A percentile compares a stretch with the other conserved stretches of the same genome.
Evolutionary conservation across 179 eudicot genomes (phyloP).

Genomic region (Sideroxylon spinosum): DNA sequence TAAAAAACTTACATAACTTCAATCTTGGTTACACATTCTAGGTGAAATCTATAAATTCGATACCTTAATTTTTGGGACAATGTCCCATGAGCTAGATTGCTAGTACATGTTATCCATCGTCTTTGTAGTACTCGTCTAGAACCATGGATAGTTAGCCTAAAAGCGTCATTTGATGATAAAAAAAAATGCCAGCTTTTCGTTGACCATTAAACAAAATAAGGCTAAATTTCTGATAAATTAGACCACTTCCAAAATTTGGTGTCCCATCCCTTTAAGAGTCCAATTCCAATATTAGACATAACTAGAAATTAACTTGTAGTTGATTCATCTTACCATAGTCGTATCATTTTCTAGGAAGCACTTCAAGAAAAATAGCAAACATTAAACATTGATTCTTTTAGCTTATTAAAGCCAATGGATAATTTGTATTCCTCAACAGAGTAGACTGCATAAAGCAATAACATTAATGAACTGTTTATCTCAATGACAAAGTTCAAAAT

Average conservation of each 20-base stretch:
- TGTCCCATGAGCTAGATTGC: background rate
- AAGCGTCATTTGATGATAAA: background rate
- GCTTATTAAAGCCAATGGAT: background rate
- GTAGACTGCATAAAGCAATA: too few relatives aligned
- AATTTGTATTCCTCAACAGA: background rate
- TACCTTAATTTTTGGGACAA: background rate
- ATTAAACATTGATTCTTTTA: background rate
- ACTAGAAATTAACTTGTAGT: background rate
- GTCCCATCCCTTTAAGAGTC: background rate
- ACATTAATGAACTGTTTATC: too few relatives aligned
- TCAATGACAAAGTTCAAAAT: too few relatives aligned
- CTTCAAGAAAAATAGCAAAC: background rate
- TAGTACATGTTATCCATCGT: background rate
- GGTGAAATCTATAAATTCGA: too few relatives aligned
- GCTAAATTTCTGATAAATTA: background rate
- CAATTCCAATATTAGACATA: background rate
- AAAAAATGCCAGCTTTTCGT: background rate
- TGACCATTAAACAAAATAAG: background rate
- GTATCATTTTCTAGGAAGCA: background rate
- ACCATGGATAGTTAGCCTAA: background rate
- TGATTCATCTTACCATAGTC: background rate
- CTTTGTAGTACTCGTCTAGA: background rate
- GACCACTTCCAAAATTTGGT: background rate
- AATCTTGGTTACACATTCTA: too few relatives aligned
- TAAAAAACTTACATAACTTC: too few relatives aligned